Percentiles rank a stretch among this genome's conserved stretches.
Evolutionary conservation across 345 rosid genomes (phyloP).

Genomic region (Heritiera littoralis): DNA sequence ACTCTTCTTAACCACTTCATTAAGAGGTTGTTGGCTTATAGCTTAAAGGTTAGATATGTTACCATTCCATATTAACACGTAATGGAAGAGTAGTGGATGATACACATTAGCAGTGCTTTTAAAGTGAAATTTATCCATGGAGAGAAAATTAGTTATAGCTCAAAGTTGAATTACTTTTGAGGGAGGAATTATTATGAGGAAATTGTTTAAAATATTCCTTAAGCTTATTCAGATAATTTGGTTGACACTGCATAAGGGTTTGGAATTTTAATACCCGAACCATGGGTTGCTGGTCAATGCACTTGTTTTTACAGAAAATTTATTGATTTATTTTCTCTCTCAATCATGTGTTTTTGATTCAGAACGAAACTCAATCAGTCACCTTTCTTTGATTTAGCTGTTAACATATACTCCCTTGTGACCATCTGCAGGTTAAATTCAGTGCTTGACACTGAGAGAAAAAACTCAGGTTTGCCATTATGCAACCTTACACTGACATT

Average conservation of each 20-base stretch:
- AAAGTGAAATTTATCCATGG: background rate
- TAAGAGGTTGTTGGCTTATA: too few relatives aligned
- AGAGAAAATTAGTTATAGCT: background rate
- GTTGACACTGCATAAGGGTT: background rate
- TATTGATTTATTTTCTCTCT: background rate
- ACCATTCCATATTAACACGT: background rate
- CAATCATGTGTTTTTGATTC: background rate
- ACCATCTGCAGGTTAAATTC: conserved; percentile 52
- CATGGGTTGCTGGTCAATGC: background rate
- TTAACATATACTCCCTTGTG: conserved; percentile 12
- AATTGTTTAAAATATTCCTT: background rate
- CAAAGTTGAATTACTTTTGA: background rate
- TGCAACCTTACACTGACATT: conserved; percentile 7
- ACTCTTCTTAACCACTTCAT: too few relatives aligned
- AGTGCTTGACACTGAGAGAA: conserved; percentile 48
- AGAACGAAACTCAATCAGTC: background rate
- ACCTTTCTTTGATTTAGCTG: background rate
- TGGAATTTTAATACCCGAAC: background rate
- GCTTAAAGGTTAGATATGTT: background rate
- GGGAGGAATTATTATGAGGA: background rate
- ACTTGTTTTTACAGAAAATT: background rate
- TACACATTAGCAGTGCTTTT: background rate
- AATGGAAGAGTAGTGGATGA: background rate
- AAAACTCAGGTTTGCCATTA: conserved; percentile 46
- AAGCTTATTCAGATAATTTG: conserved; percentile 8